phyloP scores from a whole-genome alignment of 148 eudicot species.

The Hydrangea macrophylla region DNA sequence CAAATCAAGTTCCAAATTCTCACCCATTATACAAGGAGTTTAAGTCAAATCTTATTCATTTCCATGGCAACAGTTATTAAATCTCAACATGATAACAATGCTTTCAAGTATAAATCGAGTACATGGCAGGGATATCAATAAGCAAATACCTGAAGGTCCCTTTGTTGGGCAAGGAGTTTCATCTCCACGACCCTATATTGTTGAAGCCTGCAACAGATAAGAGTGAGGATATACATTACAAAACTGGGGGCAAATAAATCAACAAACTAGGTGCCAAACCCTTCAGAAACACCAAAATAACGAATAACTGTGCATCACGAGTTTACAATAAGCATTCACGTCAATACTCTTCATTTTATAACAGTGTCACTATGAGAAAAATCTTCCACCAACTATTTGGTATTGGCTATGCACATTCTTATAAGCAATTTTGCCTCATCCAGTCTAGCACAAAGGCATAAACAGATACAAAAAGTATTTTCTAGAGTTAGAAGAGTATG shows the following conservation, averaged over 20 bases:
- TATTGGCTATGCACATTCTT: too few species aligned
- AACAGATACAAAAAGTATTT: not conserved
- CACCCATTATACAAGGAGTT: not conserved
- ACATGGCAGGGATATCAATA: not conserved
- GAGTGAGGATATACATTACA: too few species aligned
- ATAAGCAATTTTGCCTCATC: not conserved
- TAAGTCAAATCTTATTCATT: too few species aligned
- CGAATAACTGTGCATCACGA: too few species aligned
- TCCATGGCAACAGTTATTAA: too few species aligned
- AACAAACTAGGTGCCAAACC: not conserved
- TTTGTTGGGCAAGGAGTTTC: constrained; percentile 86
- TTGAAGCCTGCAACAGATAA: constrained; percentile 57
- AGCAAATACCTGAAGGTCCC: constrained; percentile 77
- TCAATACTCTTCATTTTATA: not conserved
- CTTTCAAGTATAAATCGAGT: not conserved
- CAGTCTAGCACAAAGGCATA: not conserved
- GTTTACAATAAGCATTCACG: constrained; percentile 1
- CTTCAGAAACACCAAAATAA: not conserved
- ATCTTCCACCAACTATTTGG: too few species aligned
- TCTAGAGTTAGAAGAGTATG: not conserved
- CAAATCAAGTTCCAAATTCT: not conserved
- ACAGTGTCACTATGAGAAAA: too few species aligned
- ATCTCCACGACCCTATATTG: constrained; percentile 76
- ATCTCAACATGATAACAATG: not conserved
- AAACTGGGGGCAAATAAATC: constrained; percentile 3